Conservation (phyloP, 768 basidiomycete species). For the Mrakia hoshinonis region DNA sequence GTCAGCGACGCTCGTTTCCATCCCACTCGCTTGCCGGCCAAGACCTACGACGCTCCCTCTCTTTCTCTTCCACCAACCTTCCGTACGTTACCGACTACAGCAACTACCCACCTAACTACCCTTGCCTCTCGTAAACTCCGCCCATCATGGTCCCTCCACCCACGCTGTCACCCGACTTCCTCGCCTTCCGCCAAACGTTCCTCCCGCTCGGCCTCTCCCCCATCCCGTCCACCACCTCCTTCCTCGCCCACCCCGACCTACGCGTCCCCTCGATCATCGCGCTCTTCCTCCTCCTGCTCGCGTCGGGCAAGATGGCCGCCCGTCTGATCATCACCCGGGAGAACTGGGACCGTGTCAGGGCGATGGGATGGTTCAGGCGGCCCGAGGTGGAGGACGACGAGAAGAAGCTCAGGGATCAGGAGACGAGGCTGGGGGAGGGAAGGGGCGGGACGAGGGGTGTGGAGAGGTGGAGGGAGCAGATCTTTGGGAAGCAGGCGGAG, state of each 20-base stretch:
- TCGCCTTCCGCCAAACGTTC: not conserved
- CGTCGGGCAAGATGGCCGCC: not conserved
- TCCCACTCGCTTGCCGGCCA: too few relatives aligned
- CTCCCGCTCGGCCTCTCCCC: not conserved
- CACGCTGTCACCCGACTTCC: too few relatives aligned
- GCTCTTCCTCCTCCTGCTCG: not conserved
- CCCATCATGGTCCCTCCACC: too few relatives aligned
- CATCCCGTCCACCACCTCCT: not conserved
- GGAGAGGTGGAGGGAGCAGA: conserved; percentile 1
- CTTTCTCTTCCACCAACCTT: too few relatives aligned
- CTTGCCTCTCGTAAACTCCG: too few relatives aligned
- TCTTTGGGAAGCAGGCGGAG: not conserved
- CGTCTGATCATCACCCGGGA: not conserved
- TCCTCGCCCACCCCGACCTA: not conserved
- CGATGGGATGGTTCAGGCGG: not conserved
- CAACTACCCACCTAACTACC: too few relatives aligned
- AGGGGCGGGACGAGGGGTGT: not conserved
- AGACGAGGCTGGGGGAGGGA: not conserved
- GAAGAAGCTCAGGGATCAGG: not conserved
- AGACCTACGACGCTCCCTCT: too few relatives aligned
- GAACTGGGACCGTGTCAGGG: not conserved
- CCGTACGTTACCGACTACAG: too few relatives aligned
- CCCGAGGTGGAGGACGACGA: not conserved
- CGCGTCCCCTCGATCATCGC: not conserved
- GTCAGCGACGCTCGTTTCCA: too few relatives aligned